A percentile compares a stretch with the other conserved stretches of the same genome.
Conservation (phyloP, 352 stramenopile genomes). For the Pythium aquatile region DNA sequence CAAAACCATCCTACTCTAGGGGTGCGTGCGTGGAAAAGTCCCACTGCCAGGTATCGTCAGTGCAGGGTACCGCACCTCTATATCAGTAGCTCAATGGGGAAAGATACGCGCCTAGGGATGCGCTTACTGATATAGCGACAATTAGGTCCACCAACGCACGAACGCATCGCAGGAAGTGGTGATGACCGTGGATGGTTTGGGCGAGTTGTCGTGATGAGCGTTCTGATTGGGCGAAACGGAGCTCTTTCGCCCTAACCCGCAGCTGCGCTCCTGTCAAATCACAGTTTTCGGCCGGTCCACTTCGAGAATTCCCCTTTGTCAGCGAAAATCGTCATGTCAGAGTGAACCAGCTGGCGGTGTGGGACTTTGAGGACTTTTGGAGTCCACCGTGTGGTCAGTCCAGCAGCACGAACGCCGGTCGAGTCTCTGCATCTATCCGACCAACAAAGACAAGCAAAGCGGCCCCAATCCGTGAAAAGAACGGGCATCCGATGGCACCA, state of each 20-base stretch:
- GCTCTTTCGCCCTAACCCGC: neutral
- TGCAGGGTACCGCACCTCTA: neutral
- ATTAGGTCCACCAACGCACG: neutral
- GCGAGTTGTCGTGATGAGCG: neutral
- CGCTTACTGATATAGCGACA: neutral
- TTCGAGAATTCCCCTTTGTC: neutral
- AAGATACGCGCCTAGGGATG: neutral
- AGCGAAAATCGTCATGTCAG: neutral
- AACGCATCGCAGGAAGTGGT: neutral
- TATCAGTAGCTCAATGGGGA: neutral
- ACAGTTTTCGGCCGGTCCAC: neutral
- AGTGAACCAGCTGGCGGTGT: neutral
- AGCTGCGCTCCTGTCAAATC: slow-evolving; percentile 1
- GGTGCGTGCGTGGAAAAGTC: neutral
- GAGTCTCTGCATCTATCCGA: neutral
- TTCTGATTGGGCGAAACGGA: neutral
- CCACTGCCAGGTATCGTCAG: neutral
- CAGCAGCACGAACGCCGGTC: neutral
- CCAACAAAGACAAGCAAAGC: neutral
- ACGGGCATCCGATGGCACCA: neutral
- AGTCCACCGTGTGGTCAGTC: neutral
- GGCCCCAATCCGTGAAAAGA: neutral
- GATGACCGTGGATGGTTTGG: slow-evolving; percentile 1
- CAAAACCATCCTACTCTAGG: neutral
- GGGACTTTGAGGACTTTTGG: neutral